Percentiles rank a stretch among this genome's conserved stretches.
Evolutionary conservation across 139 green algal genomes (phyloP).

Genomic region (Chlorella sp.): DNA sequence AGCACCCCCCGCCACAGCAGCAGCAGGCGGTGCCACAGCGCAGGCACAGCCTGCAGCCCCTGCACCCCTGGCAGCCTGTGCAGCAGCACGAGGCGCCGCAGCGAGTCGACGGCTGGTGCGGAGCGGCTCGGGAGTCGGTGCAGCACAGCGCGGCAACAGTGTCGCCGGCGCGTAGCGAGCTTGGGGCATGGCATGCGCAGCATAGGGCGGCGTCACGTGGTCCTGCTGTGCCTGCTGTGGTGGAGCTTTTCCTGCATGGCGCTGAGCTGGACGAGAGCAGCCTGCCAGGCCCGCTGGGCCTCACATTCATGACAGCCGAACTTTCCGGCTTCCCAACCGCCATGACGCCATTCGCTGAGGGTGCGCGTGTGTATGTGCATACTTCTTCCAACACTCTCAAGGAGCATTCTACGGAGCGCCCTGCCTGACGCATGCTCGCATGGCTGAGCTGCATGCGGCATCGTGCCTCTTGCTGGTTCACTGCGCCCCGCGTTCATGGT

Average conservation of each 20-base stretch:
- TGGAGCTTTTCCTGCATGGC: conserved; percentile 27
- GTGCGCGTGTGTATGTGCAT: neutral
- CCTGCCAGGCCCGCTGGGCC: neutral
- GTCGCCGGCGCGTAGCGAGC: neutral
- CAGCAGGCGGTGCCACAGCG: neutral
- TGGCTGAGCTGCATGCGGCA: neutral
- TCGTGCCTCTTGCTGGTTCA: neutral
- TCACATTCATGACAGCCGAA: conserved; percentile 30
- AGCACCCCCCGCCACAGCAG: neutral
- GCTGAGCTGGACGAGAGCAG: conserved; percentile 5
- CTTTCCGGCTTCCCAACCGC: neutral
- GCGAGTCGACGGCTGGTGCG: neutral
- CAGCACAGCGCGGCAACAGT: neutral
- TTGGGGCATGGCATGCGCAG: neutral
- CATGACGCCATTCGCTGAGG: neutral
- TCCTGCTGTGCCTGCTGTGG: neutral
- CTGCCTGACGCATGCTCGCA: neutral
- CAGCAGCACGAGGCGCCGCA: neutral
- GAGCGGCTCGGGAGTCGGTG: too few relatives aligned
- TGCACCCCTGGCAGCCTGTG: neutral
- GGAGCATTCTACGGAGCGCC: too few relatives aligned
- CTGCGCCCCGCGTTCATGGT: neutral
- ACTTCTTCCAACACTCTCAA: neutral
- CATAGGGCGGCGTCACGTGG: neutral
- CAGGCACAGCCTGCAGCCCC: neutral